phyloP scores from a whole-genome alignment of 257 asterid genomes.

The Coffea canephora region DNA sequence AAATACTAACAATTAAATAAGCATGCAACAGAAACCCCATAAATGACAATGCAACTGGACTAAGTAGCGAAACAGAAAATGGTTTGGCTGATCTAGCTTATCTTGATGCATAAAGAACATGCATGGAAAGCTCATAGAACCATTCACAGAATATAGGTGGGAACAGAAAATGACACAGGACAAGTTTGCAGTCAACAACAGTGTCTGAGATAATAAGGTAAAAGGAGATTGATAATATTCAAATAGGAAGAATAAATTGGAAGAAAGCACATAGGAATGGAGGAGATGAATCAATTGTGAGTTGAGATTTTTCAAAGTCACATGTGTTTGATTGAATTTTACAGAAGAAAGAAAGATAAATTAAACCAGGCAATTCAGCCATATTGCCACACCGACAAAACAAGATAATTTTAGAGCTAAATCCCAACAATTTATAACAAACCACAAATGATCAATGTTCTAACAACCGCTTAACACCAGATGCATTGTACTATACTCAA shows the following conservation, averaged over 20 bases:
- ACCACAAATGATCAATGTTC: background rate
- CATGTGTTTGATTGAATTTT: background rate
- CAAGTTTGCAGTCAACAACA: background rate
- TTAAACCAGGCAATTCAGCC: slow-evolving; percentile 7
- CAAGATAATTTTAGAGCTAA: slow-evolving; percentile 3
- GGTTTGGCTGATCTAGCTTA: background rate
- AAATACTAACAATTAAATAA: background rate
- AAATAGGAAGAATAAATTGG: background rate
- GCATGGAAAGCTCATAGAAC: background rate
- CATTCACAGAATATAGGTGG: background rate
- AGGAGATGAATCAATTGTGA: background rate
- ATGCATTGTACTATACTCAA: background rate
- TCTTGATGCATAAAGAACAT: slow-evolving; percentile 7
- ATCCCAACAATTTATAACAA: slow-evolving; percentile 16
- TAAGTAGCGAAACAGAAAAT: background rate
- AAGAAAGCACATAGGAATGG: background rate
- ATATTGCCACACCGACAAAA: slow-evolving; percentile 7
- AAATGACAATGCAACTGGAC: background rate
- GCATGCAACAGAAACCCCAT: background rate
- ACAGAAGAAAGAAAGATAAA: background rate
- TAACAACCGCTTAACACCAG: background rate
- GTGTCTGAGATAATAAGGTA: background rate
- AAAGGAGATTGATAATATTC: background rate
- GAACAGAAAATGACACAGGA: background rate
- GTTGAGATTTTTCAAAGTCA: background rate